Base-by-base conservation (phyloP, 257 asterid species). In the Plantago elongata region DNA sequence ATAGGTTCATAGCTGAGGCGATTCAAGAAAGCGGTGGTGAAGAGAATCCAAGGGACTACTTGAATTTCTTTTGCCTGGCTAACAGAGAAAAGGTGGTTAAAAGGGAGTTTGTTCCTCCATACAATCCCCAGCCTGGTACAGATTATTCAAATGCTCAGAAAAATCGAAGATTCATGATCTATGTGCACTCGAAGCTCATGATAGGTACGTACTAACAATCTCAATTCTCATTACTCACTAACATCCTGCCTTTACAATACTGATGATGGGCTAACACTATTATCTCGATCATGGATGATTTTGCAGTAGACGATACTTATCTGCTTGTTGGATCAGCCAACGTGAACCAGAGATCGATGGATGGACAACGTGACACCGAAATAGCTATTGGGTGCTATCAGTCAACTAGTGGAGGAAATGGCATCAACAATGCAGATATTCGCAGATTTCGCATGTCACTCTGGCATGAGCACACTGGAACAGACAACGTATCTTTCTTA, bases 161-260 rank as follows among this genome's bases (percentile, higher is more conserved):
- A 57, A 84, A 82, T 49, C 69, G 98, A 74, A 83, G 98, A 47
- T 90, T 90, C 70, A 90, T 90, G 98, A 84, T 90, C 54, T 87
- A 90, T 72, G 96, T 90, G 42, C 98, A 90, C 78, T 90, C 96
- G 65, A 90, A 90, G 75, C 75, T 90, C 79, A 82, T 90, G 94
- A 90, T 87, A 82, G 98, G 98, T 90, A 83, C 18, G n/a, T 27
- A 22, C 60, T 42, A 8, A 1, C 15, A 51, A 43, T 57, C 37
- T 47, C 66, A 50, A 16, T 15, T 17, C 8, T 27, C 46, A 29
- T 44, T 16, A 40, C 34, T 57, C 9, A 9, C 57, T 52, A 37
- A n/a, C n/a, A n/a, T n/a, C n/a, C n/a, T n/a, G n/a, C n/a, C n/a
- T n/a, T n/a, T n/a, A n/a, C n/a, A n/a, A n/a, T 17, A 52, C 57